Percentiles rank a stretch among this genome's conserved stretches.
Evolutionary conservation across 106 monocot species (phyloP).

Genomic region (Dendrobium huoshanense): DNA sequence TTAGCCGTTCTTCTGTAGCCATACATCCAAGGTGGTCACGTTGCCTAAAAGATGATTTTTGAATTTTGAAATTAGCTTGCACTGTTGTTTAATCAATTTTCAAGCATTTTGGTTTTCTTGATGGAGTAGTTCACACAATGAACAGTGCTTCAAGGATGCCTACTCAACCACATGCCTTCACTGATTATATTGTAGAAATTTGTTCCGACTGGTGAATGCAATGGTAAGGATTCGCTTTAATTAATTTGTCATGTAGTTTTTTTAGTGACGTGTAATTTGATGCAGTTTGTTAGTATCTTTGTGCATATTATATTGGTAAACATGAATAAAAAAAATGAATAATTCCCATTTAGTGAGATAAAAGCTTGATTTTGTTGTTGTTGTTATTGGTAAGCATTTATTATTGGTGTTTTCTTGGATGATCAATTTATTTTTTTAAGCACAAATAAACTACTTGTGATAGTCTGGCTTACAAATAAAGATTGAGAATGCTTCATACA

Average conservation of each 20-base stretch:
- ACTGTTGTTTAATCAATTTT: neutral
- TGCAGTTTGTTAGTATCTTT: neutral
- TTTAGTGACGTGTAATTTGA: neutral
- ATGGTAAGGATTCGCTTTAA: neutral
- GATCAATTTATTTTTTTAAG: neutral
- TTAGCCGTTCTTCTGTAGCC: neutral
- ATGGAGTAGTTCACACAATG: neutral
- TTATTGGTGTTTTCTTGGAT: neutral
- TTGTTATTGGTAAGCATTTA: neutral
- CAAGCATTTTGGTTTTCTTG: neutral
- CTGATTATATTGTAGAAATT: neutral
- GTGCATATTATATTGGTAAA: neutral
- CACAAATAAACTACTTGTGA: neutral
- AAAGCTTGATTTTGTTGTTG: too few relatives aligned
- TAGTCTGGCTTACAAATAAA: neutral
- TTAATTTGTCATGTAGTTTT: neutral
- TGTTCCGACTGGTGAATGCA: neutral
- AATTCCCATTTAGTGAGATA: neutral
- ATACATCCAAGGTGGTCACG: slow-evolving; percentile 4
- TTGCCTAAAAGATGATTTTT: neutral
- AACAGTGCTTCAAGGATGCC: neutral
- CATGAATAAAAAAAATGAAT: neutral
- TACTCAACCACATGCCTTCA: neutral
- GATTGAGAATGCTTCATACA: neutral
- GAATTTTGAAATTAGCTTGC: neutral